phyloP scores from a whole-genome alignment of 2,329 filamentous ascomycete genomes.

The Pyrenophora tritici-repentis region DNA sequence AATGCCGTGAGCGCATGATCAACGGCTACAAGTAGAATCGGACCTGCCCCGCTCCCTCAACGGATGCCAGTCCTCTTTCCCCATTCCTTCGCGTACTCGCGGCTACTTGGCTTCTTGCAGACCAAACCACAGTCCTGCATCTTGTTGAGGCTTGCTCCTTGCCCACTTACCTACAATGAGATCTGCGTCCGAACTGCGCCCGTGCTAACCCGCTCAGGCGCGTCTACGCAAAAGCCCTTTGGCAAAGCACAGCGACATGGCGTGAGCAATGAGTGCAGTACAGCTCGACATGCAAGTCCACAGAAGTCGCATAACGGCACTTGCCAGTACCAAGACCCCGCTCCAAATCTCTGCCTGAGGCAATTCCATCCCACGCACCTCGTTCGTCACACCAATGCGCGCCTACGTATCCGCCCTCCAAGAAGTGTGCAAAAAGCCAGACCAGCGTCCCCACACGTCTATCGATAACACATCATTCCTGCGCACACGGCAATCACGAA shows the following conservation, averaged over 20 bases:
- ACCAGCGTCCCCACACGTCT: too few relatives aligned
- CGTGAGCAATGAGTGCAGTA: conserved; percentile 4
- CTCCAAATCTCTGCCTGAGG: not conserved
- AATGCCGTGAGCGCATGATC: not conserved
- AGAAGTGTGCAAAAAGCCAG: too few relatives aligned
- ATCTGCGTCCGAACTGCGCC: conserved; percentile 6
- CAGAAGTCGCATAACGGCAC: conserved; percentile 6
- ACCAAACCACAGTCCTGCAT: conserved; percentile 3
- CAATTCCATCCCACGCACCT: too few relatives aligned
- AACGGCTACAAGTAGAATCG: conserved; percentile 1
- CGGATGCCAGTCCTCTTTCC: conserved; percentile 1
- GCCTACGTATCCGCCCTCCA: too few relatives aligned
- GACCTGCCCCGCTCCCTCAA: conserved; percentile 6
- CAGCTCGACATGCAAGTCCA: conserved; percentile 4
- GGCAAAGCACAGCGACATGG: conserved; percentile 2
- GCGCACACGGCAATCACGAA: too few relatives aligned
- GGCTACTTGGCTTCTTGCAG: not conserved
- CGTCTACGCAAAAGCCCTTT: conserved; percentile 6
- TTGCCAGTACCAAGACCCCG: conserved; percentile 1
- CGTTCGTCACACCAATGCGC: too few relatives aligned
- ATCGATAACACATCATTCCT: too few relatives aligned
- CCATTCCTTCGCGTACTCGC: conserved; percentile 1
- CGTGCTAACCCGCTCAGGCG: conserved; percentile 4
- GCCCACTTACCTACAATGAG: conserved; percentile 6
- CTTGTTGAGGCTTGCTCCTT: conserved; percentile 10